phyloP scores from a whole-genome alignment of 2,329 filamentous ascomycete species.

The Xylariales sp. region DNA sequence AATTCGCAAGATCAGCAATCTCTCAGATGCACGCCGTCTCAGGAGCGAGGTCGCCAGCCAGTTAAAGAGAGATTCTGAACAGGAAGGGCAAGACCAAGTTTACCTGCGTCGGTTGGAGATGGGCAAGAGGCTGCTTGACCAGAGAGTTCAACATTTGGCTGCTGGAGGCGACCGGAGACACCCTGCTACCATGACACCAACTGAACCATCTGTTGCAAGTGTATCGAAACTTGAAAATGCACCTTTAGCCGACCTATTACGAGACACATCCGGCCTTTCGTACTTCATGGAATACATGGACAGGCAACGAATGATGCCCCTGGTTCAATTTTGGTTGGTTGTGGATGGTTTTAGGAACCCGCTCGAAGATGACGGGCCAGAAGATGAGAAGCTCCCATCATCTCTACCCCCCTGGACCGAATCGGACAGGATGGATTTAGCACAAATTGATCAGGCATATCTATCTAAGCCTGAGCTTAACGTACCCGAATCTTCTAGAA shows the following conservation, averaged over 20 bases:
- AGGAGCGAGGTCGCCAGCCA: slow-evolving; percentile 91
- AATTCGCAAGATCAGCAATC: slow-evolving; percentile 81
- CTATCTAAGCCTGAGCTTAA: slow-evolving; percentile 77
- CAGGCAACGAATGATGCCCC: slow-evolving; percentile 74
- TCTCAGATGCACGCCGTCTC: slow-evolving; percentile 90
- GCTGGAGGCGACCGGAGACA: slow-evolving; percentile 53
- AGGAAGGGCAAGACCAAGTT: slow-evolving; percentile 76
- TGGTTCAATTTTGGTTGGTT: slow-evolving; percentile 98
- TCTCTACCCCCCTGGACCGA: slow-evolving; percentile 69
- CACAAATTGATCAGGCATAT: slow-evolving; percentile 89
- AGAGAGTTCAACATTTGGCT: slow-evolving; percentile 79
- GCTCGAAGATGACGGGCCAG: slow-evolving; percentile 75
- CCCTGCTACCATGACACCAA: slow-evolving; percentile 23
- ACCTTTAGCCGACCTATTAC: slow-evolving; percentile 78
- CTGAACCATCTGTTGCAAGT: slow-evolving; percentile 29
- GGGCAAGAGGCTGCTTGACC: slow-evolving; percentile 83
- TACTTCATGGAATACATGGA: slow-evolving; percentile 99
- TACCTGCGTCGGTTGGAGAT: slow-evolving; percentile 89
- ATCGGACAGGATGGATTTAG: slow-evolving; percentile 80
- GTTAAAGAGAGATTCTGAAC: slow-evolving; percentile 74
- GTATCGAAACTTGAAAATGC: slow-evolving; percentile 71
- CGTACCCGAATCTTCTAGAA: slow-evolving; percentile 64
- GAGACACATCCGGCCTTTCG: slow-evolving; percentile 84
- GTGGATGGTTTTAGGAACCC: slow-evolving; percentile 96
- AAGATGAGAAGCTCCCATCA: slow-evolving; percentile 59